Conservation (phyloP, 129 eudicot species). For the Pulicaria dysenterica region DNA sequence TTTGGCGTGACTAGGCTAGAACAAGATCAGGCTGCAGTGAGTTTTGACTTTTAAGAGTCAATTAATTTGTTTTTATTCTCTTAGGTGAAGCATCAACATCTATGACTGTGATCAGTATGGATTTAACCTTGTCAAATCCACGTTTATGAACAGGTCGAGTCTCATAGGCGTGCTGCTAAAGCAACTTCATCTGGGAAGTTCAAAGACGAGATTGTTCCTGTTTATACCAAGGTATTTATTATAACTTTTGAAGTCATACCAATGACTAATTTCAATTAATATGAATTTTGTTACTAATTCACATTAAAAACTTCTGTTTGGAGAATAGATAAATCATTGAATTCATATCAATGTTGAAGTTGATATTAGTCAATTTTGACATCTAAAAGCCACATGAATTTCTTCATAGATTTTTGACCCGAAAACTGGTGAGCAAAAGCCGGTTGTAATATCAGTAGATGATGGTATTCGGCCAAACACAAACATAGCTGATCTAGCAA, state of each 20-base stretch:
- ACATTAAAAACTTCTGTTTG: neutral
- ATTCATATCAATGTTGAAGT: slow-evolving; percentile 10
- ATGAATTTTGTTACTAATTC: slow-evolving; percentile 8
- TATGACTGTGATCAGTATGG: neutral
- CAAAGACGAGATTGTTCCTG: slow-evolving; percentile 67
- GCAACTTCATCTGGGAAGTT: slow-evolving; percentile 69
- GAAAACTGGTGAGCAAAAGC: slow-evolving; percentile 64
- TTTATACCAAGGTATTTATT: slow-evolving; percentile 55
- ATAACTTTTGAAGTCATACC: slow-evolving; percentile 20
- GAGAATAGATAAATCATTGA: neutral
- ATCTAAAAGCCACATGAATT: slow-evolving; percentile 16
- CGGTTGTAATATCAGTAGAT: slow-evolving; percentile 50
- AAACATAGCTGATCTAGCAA: slow-evolving; percentile 67
- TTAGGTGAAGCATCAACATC: neutral
- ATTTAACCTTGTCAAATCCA: slow-evolving; percentile 3
- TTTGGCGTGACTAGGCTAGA: slow-evolving; percentile 69
- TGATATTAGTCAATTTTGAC: slow-evolving; percentile 23
- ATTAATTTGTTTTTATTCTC: neutral
- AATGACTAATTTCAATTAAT: neutral
- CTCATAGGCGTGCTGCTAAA: slow-evolving; percentile 67
- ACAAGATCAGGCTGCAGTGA: slow-evolving; percentile 72
- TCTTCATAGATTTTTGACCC: slow-evolving; percentile 57
- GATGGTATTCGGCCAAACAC: slow-evolving; percentile 83
- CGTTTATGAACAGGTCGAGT: slow-evolving; percentile 41
- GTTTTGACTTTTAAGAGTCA: slow-evolving; percentile 31